Evolutionary conservation across 192 early-diverging fungal genomes (phyloP), one percentile per base, ranked within the genome.

Genomic region (Entomortierella lignicola): DNA sequence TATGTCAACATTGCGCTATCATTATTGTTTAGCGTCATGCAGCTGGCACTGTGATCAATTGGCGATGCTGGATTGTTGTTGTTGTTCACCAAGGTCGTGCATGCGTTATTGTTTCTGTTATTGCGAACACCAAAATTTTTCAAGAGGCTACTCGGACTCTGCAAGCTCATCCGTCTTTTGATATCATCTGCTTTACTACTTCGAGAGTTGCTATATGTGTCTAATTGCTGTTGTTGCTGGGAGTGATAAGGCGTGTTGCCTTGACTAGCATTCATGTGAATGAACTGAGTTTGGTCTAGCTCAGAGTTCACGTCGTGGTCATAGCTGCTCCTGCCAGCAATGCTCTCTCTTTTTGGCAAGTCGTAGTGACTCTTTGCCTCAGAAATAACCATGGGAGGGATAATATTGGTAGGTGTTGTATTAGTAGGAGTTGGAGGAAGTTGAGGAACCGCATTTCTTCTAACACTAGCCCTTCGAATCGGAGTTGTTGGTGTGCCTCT

Each of bases 381-480:
- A 25, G 43, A 41, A 26, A 43, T 13, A 8, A 21, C 25, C 4
- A 8, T 20, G 15, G 29, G 56, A 17, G 37, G 34, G n/a, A 7
- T 47, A 20, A 15, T 47, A 15, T 15, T 8, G 37, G n/a, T 17
- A 23, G 37, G 27, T 20, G 53, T n/a, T n/a, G n/a, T 47, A 15
- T 15, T 8, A 25, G n/a, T 17, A 23, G 37, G 27, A 10, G 53
- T n/a, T 10, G 64, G 31, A 20, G 39, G 32, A 25, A 18, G 25
- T 17, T 53, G 2, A 7, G 64, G 37, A 20, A 58, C 66, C 7
- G 55, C 31, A 37, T 68, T 68, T 37, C 66, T 27, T 23, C 66
- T 30, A 44, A 68, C 37, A 29, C 55, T 58, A 37, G 55, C 21
- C 8, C 66, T 55, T 21, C 29, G 54, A 13, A 44, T 58, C 20